Percentiles rank a stretch among this genome's conserved stretches.
Evolutionary conservation across 1,284 basidiomycete genomes (phyloP).

Genomic region (Caloboletus inedulis): DNA sequence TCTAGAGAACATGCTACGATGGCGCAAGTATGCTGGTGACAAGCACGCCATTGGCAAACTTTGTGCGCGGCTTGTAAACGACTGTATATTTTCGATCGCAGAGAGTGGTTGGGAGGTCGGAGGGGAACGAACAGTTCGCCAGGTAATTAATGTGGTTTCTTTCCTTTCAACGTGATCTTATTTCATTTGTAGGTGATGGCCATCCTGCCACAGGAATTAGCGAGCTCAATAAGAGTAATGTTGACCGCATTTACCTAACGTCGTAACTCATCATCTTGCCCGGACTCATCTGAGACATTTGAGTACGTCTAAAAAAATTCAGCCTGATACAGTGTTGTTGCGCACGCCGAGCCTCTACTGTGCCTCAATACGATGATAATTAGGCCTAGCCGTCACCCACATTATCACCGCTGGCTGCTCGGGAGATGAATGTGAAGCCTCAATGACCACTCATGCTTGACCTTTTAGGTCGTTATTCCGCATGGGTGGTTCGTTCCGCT

Average conservation of each 20-base stretch:
- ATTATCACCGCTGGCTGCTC: conserved; percentile 40
- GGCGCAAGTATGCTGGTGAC: conserved; percentile 73
- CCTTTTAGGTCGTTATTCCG: conserved; percentile 16
- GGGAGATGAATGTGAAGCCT: conserved; percentile 47
- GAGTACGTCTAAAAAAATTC: conserved; percentile 10
- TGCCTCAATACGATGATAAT: conserved; percentile 30
- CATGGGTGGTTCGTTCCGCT: conserved; percentile 60
- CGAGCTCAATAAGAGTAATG: conserved; percentile 21
- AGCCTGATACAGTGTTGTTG: background rate
- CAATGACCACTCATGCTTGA: conserved; percentile 41
- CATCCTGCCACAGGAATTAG: conserved; percentile 45
- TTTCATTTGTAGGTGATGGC: conserved; percentile 38
- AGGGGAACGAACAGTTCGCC: conserved; percentile 64
- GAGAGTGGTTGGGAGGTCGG: conserved; percentile 86
- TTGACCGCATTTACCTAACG: conserved; percentile 6
- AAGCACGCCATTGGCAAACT: conserved; percentile 57
- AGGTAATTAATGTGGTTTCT: conserved; percentile 43
- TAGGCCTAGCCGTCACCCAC: conserved; percentile 28
- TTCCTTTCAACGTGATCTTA: conserved; percentile 8
- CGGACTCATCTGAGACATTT: background rate
- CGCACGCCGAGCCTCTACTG: conserved; percentile 10
- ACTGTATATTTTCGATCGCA: conserved; percentile 65
- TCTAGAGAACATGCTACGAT: conserved; percentile 66
- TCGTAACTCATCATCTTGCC: conserved; percentile 9
- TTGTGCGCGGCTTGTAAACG: conserved; percentile 56